Evolutionary conservation across 495 filamentous ascomycete species (phyloP), one percentile per base, ranked within the genome.

Genomic region (Aspergillus olivimuriae): DNA sequence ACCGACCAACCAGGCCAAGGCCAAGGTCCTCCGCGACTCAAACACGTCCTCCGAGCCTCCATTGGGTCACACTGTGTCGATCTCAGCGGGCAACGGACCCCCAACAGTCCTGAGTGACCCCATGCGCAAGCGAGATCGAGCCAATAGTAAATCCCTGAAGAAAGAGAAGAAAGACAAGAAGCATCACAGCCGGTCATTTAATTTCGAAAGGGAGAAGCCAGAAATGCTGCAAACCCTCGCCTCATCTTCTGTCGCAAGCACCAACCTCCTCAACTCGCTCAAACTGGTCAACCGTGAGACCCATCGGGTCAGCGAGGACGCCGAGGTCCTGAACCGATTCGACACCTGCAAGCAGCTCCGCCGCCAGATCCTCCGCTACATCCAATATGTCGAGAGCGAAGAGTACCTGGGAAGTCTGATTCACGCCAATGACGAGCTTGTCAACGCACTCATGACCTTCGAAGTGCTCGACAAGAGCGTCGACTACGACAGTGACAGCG

Each of bases 401-500:
- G 77, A 91, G 52, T 89, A 80, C 72, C 76, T 94, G 1, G 87
- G 87, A 12, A 76, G 82, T 28, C 67, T 92, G 17, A 83, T 94
- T 7, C 80, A 89, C 49, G 83, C 86, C 40, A 91, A 91, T 50
- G 87, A 91, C 46, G 80, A 86, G 52, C 77, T 99, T 14, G 84
- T 96, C 34, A 83, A 80, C n/a, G 90, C 90, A 2, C 70, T 99
- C 43, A 94, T 92, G 80, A 84, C 89, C 0, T 99, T 87, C 57
- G 92, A 96, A 62, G 85, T 94, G 39, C 73, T 95, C 18, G 90
- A 99, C 59, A 89, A 92, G 51, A 95, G 92, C 47, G 83, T 96
- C 45, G 90, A 96, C 47, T 89, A 94, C 37, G 92, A 99, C 62
- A 94, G 88, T 52, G 94, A 99, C 58, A 95, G 88, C 39, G 94